Percentiles rank a stretch among this genome's conserved stretches.
Evolutionary conservation across 1,284 basidiomycete genomes (phyloP).

Genomic region (Ceratobasidium sp.): DNA sequence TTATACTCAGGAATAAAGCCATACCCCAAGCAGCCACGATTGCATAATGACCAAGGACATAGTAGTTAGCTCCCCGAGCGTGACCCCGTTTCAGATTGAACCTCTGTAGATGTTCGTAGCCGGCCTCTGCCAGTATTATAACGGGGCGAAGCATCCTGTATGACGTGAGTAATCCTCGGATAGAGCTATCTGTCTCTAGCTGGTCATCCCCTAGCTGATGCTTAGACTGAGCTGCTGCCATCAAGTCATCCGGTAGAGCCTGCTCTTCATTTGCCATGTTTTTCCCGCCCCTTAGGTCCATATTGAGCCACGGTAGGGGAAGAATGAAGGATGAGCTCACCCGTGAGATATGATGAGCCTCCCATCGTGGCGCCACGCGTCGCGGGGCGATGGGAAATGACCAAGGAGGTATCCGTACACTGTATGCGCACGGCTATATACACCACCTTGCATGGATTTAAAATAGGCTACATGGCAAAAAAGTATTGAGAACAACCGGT

Average conservation of each 20-base stretch:
- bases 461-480: slow-evolving; percentile 21
- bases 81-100: slow-evolving; percentile 35
- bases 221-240: not conserved
- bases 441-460: slow-evolving; percentile 44
- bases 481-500: not conserved
- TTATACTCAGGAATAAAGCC: not conserved
- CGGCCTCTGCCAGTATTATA: slow-evolving; percentile 35
- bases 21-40: slow-evolving; percentile 43
- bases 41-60: slow-evolving; percentile 42
- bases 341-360: slow-evolving; percentile 43
- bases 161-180: slow-evolving; percentile 27
- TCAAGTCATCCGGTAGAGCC: slow-evolving; percentile 8
- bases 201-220: slow-evolving; percentile 43
- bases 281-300: slow-evolving; percentile 28
- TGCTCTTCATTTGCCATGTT: slow-evolving; percentile 29
- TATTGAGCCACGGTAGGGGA: not conserved
- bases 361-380: slow-evolving; percentile 40
- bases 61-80: slow-evolving; percentile 30
- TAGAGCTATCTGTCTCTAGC: slow-evolving; percentile 33
- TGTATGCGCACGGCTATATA: slow-evolving; percentile 38
- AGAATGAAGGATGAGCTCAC: not conserved
- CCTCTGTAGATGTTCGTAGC: slow-evolving; percentile 34
- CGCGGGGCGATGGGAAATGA: slow-evolving; percentile 39
- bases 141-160: slow-evolving; percentile 41
- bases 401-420: slow-evolving; percentile 44